Evolutionary conservation across 805 yeast genomes (phyloP).

Genomic region (Candida endomychidarum): DNA sequence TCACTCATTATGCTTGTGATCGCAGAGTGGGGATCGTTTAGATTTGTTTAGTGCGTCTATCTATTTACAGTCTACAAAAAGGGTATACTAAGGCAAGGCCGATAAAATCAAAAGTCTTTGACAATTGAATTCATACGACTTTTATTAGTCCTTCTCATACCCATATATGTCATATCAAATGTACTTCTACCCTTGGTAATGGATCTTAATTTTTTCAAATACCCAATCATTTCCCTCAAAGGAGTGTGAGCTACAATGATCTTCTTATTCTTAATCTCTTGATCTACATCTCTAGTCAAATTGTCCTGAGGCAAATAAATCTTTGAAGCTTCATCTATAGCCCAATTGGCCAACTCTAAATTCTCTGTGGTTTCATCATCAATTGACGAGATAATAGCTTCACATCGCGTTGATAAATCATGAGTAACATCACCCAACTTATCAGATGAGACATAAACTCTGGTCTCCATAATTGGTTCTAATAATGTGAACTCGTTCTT

Average conservation of each 20-base stretch:
- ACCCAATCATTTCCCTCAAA: conserved; percentile 86
- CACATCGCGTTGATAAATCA: conserved; percentile 76
- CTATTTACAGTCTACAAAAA: not conserved
- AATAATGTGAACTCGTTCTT: conserved; percentile 51
- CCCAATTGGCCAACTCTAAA: conserved; percentile 44
- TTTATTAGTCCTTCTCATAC: conserved; percentile 65
- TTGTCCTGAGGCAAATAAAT: conserved; percentile 57
- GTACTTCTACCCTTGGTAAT: conserved; percentile 88
- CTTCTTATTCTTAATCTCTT: conserved; percentile 44
- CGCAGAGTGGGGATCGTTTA: not conserved
- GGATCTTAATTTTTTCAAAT: conserved; percentile 72
- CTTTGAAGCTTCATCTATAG: conserved; percentile 54
- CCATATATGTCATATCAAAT: conserved; percentile 73
- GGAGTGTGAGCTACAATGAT: conserved; percentile 80
- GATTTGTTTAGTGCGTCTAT: not conserved
- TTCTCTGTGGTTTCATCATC: conserved; percentile 55
- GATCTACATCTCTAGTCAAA: not conserved
- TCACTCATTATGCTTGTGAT: conserved; percentile 2
- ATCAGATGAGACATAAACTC: conserved; percentile 63
- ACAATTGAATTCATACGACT: conserved; percentile 7
- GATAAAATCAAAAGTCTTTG: conserved; percentile 5
- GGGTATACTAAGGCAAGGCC: too few species aligned
- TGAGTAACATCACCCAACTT: conserved; percentile 82
- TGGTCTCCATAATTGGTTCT: conserved; percentile 86
- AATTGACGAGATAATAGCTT: conserved; percentile 70